Percentiles rank a stretch among this genome's conserved stretches.
Conservation (phyloP, 2,329 filamentous ascomycete species). For the Paecilomyces niveus region DNA sequence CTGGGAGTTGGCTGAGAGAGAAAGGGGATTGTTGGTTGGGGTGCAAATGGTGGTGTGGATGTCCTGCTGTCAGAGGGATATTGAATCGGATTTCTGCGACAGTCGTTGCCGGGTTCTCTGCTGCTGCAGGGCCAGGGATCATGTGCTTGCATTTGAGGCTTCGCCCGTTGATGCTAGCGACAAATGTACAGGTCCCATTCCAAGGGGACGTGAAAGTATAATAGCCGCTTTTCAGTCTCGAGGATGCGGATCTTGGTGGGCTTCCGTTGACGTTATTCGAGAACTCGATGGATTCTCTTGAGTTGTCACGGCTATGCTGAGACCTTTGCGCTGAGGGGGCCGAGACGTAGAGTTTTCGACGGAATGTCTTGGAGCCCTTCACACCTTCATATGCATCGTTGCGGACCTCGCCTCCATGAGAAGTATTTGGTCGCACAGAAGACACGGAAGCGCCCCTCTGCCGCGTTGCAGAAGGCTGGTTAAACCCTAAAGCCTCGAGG, state of each 20-base stretch:
- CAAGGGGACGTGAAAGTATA: slow-evolving; percentile 82
- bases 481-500: slow-evolving; percentile 22
- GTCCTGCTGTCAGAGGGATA: slow-evolving; percentile 53
- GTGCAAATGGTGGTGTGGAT: slow-evolving; percentile 15
- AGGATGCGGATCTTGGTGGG: slow-evolving; percentile 5
- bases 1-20: slow-evolving; percentile 11
- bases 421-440: not conserved
- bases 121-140: slow-evolving; percentile 36
- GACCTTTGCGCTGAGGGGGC: slow-evolving; percentile 7
- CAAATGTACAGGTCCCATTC: slow-evolving; percentile 81
- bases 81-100: slow-evolving; percentile 90
- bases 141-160: slow-evolving; percentile 68
- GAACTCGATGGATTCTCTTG: slow-evolving; percentile 12
- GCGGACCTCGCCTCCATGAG: not conserved
- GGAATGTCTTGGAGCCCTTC: slow-evolving; percentile 23
- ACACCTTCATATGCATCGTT: slow-evolving; percentile 5
- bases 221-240: slow-evolving; percentile 32
- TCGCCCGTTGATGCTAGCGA: slow-evolving; percentile 67
- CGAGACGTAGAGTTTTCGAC: slow-evolving; percentile 26
- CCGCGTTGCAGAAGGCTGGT: slow-evolving; percentile 7
- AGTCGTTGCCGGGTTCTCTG: slow-evolving; percentile 34
- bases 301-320: slow-evolving; percentile 7
- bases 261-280: slow-evolving; percentile 4
- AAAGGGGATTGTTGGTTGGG: slow-evolving; percentile 17
- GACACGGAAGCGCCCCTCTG: not conserved